Evolutionary conservation across 192 early-diverging fungal genomes (phyloP).

Genomic region (Phlyctochytrium bullatum): DNA sequence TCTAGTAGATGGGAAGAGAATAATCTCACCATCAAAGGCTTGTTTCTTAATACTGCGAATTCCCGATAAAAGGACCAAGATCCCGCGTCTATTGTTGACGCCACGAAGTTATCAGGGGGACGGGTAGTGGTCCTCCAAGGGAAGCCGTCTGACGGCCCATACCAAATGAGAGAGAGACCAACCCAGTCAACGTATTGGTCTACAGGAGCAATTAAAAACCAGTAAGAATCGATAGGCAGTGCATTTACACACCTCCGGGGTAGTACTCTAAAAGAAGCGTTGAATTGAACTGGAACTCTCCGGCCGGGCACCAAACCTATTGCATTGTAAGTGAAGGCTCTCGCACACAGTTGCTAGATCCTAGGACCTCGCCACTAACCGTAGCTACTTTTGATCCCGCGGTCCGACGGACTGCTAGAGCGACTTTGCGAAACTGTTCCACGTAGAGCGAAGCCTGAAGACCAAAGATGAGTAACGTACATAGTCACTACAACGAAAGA

Average conservation of each 20-base stretch:
- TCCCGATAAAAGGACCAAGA: conserved; percentile 13
- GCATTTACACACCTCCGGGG: too few relatives aligned
- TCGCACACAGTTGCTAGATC: not conserved
- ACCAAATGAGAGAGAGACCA: conserved; percentile 10
- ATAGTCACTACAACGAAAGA: too few relatives aligned
- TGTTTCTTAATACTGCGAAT: conserved; percentile 15
- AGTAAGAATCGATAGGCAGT: too few relatives aligned
- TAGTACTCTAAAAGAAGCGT: not conserved
- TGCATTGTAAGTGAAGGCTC: conserved; percentile 9
- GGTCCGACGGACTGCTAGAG: too few relatives aligned
- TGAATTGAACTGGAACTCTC: not conserved
- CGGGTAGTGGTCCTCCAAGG: not conserved
- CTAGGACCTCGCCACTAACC: too few relatives aligned
- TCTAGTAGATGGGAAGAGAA: too few relatives aligned
- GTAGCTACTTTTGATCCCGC: too few relatives aligned
- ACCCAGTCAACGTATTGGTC: conserved; percentile 32
- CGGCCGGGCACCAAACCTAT: conserved; percentile 23
- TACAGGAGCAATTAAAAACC: too few relatives aligned
- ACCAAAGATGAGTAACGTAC: conserved; percentile 21
- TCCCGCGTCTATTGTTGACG: conserved; percentile 9
- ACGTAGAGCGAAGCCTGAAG: conserved; percentile 10
- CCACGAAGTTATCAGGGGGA: conserved; percentile 11
- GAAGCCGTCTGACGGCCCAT: not conserved
- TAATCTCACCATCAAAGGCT: conserved; percentile 10
- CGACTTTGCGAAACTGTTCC: conserved; percentile 4